These are phyloP conservation scores for Emergomyces orientalis DNA, from an alignment of 2,329 filamentous ascomycete genomes.

Conservation along the genomic window DNA sequence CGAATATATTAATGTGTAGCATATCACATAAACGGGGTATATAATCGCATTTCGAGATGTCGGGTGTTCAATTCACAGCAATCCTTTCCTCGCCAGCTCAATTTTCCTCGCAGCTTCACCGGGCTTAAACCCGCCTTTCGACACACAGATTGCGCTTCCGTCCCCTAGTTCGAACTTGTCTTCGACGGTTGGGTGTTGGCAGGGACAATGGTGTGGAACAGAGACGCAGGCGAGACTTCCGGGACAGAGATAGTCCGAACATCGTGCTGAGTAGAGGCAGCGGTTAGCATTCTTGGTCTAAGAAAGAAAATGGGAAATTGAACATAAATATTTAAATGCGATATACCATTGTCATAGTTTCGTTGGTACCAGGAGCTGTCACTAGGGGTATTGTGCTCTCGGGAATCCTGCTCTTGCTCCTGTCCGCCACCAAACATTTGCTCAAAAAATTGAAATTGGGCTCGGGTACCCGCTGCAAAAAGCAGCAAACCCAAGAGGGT, in stretches of 20 bases:
- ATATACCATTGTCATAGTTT: constrained; percentile 15
- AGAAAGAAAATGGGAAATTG: constrained; percentile 14
- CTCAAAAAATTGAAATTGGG: constrained; percentile 96
- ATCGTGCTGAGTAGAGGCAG: constrained; percentile 51
- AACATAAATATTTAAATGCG: not conserved
- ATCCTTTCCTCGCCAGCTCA: constrained; percentile 42
- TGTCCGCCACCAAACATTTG: constrained; percentile 75
- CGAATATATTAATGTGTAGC: not conserved
- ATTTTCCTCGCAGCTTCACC: constrained; percentile 42
- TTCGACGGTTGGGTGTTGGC: constrained; percentile 65
- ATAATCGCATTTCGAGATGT: not conserved
- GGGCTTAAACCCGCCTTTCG: constrained; percentile 40
- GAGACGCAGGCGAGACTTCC: constrained; percentile 91
- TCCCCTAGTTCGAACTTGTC: constrained; percentile 61
- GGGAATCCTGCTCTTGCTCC: constrained; percentile 51
- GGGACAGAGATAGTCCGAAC: constrained; percentile 88
- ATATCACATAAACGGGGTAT: not conserved
- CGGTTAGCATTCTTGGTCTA: constrained; percentile 16
- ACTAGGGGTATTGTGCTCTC: constrained; percentile 66
- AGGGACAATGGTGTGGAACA: constrained; percentile 95
- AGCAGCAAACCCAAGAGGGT: constrained; percentile 45
- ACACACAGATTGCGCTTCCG: constrained; percentile 41
- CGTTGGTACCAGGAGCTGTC: constrained; percentile 72
- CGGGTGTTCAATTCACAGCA: constrained; percentile 29
- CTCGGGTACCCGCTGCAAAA: constrained; percentile 50